Evolutionary conservation across 2,329 filamentous ascomycete species (phyloP), one percentile per base, ranked within the genome.

Genomic region (Xylariaceae sp.): DNA sequence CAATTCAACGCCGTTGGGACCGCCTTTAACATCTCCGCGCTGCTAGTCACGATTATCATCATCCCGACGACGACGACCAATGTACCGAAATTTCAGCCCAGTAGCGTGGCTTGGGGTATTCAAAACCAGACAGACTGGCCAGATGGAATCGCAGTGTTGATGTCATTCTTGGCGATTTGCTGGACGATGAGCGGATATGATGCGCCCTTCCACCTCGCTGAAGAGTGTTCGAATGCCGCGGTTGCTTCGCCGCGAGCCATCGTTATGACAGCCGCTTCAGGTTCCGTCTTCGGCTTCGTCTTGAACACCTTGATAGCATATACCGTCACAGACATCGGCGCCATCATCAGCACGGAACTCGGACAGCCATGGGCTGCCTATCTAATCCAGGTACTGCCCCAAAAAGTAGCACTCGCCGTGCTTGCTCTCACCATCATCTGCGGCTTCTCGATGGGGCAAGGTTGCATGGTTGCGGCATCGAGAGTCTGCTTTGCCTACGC

Each of bases 241-340:
- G 71, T 89, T 45, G 86, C 87, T 32, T 80, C 84, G 7, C 86
- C 86, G 0, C 80, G 86, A 9, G 86, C 86, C 6, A 90, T 89
- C 50, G 80, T 88, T 39, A 73, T 89, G 65, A 89, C 87, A 0
- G 83, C 83, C 1, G 80, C 73, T 1, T 74, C 85, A 2, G 87
- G 87, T 4, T 86, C 86, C 1, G 58, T 85, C 2, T 76, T 87
- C 58, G 87, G 87, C 45, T 90, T 86, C 82, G 82, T 87, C 61
- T 71, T 90, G n/a, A 86, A 89, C 66, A 74, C 88, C 7, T 83
- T 88, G 0, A 84, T 88, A 47, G 85, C 85, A 9, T 89, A 89
- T 68, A 89, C 86, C 0, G 83, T 88, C 32, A 74, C 82, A 46
- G 80, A 85, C 64, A 85, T 89, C 57, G 70, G 73, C 0, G 75